phyloP scores from a whole-genome alignment of 2,329 filamentous ascomycete genomes.

The Fusarium algeriense region DNA sequence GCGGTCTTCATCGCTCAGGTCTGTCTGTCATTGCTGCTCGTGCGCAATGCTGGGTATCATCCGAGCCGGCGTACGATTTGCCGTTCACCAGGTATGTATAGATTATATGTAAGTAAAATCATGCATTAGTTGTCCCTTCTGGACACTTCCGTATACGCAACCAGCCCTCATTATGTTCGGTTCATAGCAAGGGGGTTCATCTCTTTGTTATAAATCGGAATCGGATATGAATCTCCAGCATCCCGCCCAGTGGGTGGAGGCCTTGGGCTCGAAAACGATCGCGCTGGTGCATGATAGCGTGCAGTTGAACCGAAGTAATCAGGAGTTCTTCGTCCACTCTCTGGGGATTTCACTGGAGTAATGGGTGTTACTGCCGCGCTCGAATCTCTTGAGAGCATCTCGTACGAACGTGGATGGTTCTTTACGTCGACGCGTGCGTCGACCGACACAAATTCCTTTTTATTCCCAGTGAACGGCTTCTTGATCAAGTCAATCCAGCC shows the following conservation, averaged over 20 bases:
- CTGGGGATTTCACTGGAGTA: slow-evolving; percentile 50
- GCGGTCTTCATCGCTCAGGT: slow-evolving; percentile 9
- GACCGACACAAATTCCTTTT: slow-evolving; percentile 88
- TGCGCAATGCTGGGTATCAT: neutral
- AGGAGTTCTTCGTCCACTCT: slow-evolving; percentile 60
- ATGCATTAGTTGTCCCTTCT: slow-evolving; percentile 17
- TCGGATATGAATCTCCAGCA: slow-evolving; percentile 56
- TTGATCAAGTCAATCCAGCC: slow-evolving; percentile 81
- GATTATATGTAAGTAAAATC: slow-evolving; percentile 25
- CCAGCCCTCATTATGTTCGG: slow-evolving; percentile 57
- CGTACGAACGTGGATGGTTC: slow-evolving; percentile 77
- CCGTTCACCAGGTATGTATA: slow-evolving; percentile 11
- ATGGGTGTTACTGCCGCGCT: slow-evolving; percentile 64
- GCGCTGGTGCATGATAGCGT: slow-evolving; percentile 65
- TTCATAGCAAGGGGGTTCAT: slow-evolving; percentile 70
- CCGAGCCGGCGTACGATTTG: neutral
- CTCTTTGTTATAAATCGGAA: slow-evolving; percentile 51
- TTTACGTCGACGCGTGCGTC: slow-evolving; percentile 77
- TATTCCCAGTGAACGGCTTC: slow-evolving; percentile 61
- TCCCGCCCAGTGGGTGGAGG: slow-evolving; percentile 62
- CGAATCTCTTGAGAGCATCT: slow-evolving; percentile 78
- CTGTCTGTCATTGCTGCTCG: neutral
- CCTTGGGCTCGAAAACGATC: slow-evolving; percentile 69
- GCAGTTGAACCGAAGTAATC: slow-evolving; percentile 69
- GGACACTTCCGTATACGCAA: slow-evolving; percentile 5